Percentiles rank a stretch among this genome's conserved stretches.
Conservation (phyloP, 768 basidiomycete species). For the Leccinum subgranulosum region DNA sequence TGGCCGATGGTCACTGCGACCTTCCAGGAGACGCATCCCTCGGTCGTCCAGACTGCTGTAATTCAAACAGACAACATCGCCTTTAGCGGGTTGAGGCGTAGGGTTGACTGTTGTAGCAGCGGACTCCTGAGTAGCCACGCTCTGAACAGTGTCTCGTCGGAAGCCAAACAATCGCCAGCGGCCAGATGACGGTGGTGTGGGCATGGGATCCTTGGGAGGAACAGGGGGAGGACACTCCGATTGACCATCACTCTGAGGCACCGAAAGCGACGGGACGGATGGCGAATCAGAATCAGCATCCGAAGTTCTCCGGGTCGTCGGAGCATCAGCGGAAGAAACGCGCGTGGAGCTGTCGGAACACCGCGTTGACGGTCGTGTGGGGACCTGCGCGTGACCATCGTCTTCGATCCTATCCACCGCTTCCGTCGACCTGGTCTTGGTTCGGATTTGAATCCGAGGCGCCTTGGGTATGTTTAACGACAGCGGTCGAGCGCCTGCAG, state of each 20-base stretch:
- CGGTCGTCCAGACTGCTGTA: constrained; percentile 76
- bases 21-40: constrained; percentile 72
- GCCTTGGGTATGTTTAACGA: constrained; percentile 22
- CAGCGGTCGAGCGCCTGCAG: constrained; percentile 14
- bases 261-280: constrained; percentile 11
- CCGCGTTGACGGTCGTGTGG: constrained; percentile 10
- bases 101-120: constrained; percentile 16
- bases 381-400: background rate
- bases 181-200: constrained; percentile 25
- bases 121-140: constrained; percentile 25
- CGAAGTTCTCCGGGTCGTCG: constrained; percentile 3
- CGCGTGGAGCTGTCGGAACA: constrained; percentile 12
- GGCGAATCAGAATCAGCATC: constrained; percentile 10
- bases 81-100: constrained; percentile 42
- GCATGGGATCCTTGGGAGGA: constrained; percentile 27
- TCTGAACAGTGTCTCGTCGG: constrained; percentile 37
- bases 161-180: constrained; percentile 55
- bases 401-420: constrained; percentile 14
- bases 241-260: constrained; percentile 11
- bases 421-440: constrained; percentile 29
- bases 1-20: constrained; percentile 80
- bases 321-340: constrained; percentile 14
- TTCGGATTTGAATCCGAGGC: constrained; percentile 13
- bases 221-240: constrained; percentile 27
- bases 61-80: constrained; percentile 68